Evolutionary conservation across 2,329 filamentous ascomycete genomes (phyloP), one percentile per base, ranked within the genome.

Genomic region (Beauveria varroae): DNA sequence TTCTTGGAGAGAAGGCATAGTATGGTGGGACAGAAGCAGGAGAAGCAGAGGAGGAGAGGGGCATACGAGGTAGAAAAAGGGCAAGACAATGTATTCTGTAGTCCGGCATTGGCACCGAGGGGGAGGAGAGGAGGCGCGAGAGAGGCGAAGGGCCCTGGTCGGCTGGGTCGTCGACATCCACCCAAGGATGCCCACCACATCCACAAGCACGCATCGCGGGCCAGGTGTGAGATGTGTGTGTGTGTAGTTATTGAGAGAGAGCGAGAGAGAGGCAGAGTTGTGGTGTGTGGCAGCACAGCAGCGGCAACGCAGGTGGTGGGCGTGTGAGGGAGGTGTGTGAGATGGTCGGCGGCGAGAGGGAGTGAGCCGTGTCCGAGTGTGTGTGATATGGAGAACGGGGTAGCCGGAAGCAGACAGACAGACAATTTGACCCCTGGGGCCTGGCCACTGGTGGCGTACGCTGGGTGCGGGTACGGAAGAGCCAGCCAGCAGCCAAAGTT

Each of bases 1-100:
- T 66, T 60, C 65, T 67, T 60, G 68, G 66, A 62, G 58, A 64
- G 59, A 64, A 64, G 52, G 60, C 60, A 65, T 52, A 57, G 57
- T 46, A 60, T 60, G 49, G 57, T 60, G 57, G 57, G 57, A 60
- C 52, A 52, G 26, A 40, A 30, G 41, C 28, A 49, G 50, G 57
- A 52, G 28, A 40, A 22, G 41, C 28, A 49, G 50, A 60, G 41
- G 57, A 52, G 56, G 52, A 60, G 60, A 60, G 63, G 57, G 62
- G 62, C 57, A 53, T 57, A 61, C 52, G 58, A 63, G 57, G 61
- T 61, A 64, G 57, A 63, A 57, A 51, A 59, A 62, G 58, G 62
- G 59, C 58, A 63, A 63, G 62, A 62, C 57, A 63, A 47, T 60
- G 62, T 60, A 63, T 63, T 63, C 62, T 63, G 62, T 63, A 63